phyloP scores from a whole-genome alignment of 1,284 basidiomycete genomes.

The Trichosporon ovoides region DNA sequence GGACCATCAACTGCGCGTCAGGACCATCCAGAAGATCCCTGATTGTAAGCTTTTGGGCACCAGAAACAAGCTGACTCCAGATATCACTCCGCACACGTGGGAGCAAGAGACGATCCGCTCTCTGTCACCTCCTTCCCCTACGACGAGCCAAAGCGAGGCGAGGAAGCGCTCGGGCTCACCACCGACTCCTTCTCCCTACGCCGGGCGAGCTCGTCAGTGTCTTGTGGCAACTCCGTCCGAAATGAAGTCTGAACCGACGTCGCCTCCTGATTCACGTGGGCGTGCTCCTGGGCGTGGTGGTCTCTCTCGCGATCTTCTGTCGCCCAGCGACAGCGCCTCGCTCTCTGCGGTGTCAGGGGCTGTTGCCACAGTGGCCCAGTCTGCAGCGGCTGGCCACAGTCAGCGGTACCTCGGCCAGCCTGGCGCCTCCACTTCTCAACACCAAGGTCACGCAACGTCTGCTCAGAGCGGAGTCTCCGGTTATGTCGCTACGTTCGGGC shows the following conservation, averaged over 20 bases:
- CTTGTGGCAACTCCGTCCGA: not conserved
- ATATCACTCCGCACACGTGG: not conserved
- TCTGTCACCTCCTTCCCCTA: not conserved
- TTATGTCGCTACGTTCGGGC: not conserved
- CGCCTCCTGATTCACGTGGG: not conserved
- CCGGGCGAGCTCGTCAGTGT: not conserved
- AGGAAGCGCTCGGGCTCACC: not conserved
- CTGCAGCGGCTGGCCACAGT: not conserved
- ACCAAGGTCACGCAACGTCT: not conserved
- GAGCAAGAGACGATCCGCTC: not conserved
- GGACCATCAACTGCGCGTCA: not conserved
- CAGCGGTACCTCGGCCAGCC: not conserved
- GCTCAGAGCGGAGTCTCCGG: not conserved
- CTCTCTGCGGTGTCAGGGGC: not conserved
- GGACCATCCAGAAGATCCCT: not conserved
- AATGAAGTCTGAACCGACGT: not conserved
- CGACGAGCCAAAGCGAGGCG: not conserved
- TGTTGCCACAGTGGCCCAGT: not conserved
- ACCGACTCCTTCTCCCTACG: not conserved
- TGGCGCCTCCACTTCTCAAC: not conserved
- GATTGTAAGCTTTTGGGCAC: not conserved
- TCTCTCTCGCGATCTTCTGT: too few relatives aligned
- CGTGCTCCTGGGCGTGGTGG: not conserved
- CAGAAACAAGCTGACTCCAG: not conserved
- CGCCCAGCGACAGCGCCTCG: not conserved